Conservation (phyloP, 2,329 filamentous ascomycete species). For the Cladobotryum protrusum region DNA sequence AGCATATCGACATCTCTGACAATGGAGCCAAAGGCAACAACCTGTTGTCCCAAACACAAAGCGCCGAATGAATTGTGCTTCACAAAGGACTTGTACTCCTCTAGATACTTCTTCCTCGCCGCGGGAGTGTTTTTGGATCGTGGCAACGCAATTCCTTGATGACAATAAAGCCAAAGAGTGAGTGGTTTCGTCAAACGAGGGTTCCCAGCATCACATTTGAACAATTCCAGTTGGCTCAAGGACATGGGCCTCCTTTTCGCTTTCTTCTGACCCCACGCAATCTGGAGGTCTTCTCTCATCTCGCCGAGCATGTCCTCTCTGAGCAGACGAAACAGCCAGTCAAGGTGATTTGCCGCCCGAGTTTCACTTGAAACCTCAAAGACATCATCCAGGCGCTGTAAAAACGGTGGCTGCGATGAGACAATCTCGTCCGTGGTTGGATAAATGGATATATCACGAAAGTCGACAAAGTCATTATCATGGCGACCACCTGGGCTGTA, state of each 20-base stretch:
- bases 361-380: slow-evolving; percentile 28
- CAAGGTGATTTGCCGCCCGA: slow-evolving; percentile 48
- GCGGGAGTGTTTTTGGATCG: slow-evolving; percentile 15
- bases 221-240: slow-evolving; percentile 34
- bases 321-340: slow-evolving; percentile 66
- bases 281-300: slow-evolving; percentile 54
- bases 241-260: slow-evolving; percentile 33
- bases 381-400: slow-evolving; percentile 46
- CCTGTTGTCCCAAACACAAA: slow-evolving; percentile 42
- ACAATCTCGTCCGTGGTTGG: slow-evolving; percentile 61
- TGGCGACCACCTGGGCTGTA: slow-evolving; percentile 58
- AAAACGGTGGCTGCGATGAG: slow-evolving; percentile 47
- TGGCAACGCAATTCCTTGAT: slow-evolving; percentile 41
- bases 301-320: slow-evolving; percentile 66
- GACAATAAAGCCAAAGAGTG: slow-evolving; percentile 34
- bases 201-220: slow-evolving; percentile 31
- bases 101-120: slow-evolving; percentile 39
- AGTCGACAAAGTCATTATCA: slow-evolving; percentile 63
- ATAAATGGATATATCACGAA: slow-evolving; percentile 54
- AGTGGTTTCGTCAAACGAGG: slow-evolving; percentile 24
- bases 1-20: slow-evolving; percentile 46
- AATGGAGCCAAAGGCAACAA: slow-evolving; percentile 56
- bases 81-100: slow-evolving; percentile 43
- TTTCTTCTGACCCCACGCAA: slow-evolving; percentile 42
- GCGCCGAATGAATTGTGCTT: slow-evolving; percentile 58